Base-by-base conservation (phyloP, 768 basidiomycete genomes). In the Pholiota conissans region DNA sequence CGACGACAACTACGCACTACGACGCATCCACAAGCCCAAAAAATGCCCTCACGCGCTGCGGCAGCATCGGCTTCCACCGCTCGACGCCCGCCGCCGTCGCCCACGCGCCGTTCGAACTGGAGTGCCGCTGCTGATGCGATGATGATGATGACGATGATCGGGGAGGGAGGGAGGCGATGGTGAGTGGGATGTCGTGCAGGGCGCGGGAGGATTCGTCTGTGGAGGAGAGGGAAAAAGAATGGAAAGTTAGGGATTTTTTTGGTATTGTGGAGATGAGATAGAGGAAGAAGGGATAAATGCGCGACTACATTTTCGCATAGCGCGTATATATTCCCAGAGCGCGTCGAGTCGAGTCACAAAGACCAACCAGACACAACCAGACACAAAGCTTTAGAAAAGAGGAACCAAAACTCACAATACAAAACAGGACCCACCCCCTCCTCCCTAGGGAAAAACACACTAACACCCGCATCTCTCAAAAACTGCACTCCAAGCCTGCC, bases 401-500 rank as follows among this genome's bases (percentile, higher is more conserved):
- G 30, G 14, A 47, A 49, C 24, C 28, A 37, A 46, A 18, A 69
- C 69, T 61, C 53, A 69, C 69, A 52, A 65, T 67, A 71, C 10
- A 72, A 42, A 10, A 72, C 63, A 40, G 69, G 69, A 1, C 67
- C 71, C 20, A 67, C 61, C 8, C 68, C 68, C 20, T 66, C 67
- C 27, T 68, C 62, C 35, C 35, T 56, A 3, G 68, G 66, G 47
- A 70, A 65, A 49, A 67, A 69, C 1, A 72, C 60, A 50, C 69
- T 71, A 20, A 67, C 69, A 27, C 65, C 60, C 8, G 70, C 66
- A 30, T 73, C 71, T 34, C 67, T 59, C 18, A 73, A 49, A 52
- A 69, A 73, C 55, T 69, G 65, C 3, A 71, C 70, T 0, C 71
- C 71, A 18, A 73, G 56, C 42, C 71, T 52, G 46, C 67, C 65